phyloP scores from a whole-genome alignment of 2,329 filamentous ascomycete genomes.

The Gnomoniopsis smithogilvyi region DNA sequence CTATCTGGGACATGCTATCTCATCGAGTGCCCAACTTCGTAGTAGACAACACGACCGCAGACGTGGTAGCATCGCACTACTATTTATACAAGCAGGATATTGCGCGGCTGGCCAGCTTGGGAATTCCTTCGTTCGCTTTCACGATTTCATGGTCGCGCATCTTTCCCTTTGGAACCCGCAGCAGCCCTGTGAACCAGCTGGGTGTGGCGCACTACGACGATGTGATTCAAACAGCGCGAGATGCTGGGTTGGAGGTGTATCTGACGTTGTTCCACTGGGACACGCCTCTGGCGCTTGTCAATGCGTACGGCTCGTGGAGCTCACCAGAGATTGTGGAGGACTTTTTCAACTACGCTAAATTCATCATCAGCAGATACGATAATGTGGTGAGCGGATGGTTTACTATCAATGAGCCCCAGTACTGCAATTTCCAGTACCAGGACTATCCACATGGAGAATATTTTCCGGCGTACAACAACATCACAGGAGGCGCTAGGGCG shows the following conservation, averaged over 20 bases:
- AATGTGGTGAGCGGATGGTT: constrained; percentile 2
- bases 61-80: constrained; percentile 7
- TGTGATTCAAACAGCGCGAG: constrained; percentile 1
- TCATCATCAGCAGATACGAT: constrained; percentile 5
- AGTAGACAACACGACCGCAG: neutral
- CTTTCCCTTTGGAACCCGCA: constrained; percentile 5
- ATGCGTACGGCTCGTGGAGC: constrained; percentile 8
- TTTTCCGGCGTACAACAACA: constrained; percentile 11
- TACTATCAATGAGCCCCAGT: constrained; percentile 12
- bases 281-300: constrained; percentile 4
- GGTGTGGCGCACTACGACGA: constrained; percentile 10
- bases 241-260: constrained; percentile 1
- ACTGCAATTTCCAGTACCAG: constrained; percentile 7
- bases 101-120: constrained; percentile 1
- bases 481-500: constrained; percentile 2
- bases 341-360: constrained; percentile 11
- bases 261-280: constrained; percentile 11
- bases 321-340: constrained; percentile 1
- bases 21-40: constrained; percentile 6
- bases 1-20: constrained; percentile 9
- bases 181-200: constrained; percentile 2
- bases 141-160: constrained; percentile 9
- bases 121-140: constrained; percentile 2
- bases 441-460: constrained; percentile 3
- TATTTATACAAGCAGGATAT: constrained; percentile 12